Percentiles rank a stretch among this genome's conserved stretches.
Evolutionary conservation across 2,329 filamentous ascomycete genomes (phyloP).

Genomic region (Fusarium oxysporum): DNA sequence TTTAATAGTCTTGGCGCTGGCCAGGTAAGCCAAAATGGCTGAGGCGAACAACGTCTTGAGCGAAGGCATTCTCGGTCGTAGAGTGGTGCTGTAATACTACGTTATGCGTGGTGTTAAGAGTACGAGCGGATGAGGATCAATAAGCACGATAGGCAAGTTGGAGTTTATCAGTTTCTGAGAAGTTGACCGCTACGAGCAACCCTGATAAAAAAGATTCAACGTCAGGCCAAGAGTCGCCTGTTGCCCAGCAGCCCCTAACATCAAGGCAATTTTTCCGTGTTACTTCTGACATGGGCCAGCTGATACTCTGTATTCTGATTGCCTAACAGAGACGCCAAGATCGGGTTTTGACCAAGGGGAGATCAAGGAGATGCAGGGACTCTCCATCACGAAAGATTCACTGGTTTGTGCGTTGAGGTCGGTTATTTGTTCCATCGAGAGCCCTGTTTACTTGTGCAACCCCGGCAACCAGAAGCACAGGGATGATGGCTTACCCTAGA

Average conservation of each 20-base stretch:
- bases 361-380: constrained; percentile 1
- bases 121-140: not conserved
- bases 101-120: not conserved
- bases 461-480: constrained; percentile 26
- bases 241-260: constrained; percentile 32
- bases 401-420: constrained; percentile 6
- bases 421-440: constrained; percentile 5
- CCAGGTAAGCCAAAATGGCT: constrained; percentile 42
- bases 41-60: constrained; percentile 44
- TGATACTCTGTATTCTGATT: constrained; percentile 11
- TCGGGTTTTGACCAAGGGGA: not conserved
- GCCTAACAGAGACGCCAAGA: constrained; percentile 22
- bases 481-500: not conserved
- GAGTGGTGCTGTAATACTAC: not conserved
- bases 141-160: not conserved
- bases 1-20: constrained; percentile 49
- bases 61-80: constrained; percentile 44
- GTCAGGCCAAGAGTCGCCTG: constrained; percentile 16
- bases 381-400: constrained; percentile 7
- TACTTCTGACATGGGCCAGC: constrained; percentile 12
- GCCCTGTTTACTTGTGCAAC: constrained; percentile 23
- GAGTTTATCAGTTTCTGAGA: not conserved
- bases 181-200: not conserved
- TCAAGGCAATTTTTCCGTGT: constrained; percentile 16
- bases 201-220: constrained; percentile 8